phyloP scores from a whole-genome alignment of 176 grass and related monocot genomes.

The Triticum monococcum region DNA sequence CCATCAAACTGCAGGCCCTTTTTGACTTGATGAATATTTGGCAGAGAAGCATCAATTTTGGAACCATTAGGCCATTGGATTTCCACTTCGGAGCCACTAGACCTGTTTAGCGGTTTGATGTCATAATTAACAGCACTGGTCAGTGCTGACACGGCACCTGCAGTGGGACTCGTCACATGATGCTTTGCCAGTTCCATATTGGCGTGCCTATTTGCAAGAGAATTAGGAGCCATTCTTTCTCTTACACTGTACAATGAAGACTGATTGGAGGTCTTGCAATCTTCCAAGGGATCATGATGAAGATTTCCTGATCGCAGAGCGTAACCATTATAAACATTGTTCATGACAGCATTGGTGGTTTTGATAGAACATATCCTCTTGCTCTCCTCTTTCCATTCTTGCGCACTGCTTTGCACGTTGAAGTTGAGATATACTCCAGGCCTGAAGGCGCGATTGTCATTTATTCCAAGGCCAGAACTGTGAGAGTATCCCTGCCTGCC shows the following conservation, averaged over 20 bases:
- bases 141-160: conserved; percentile 21
- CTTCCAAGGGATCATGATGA: conserved; percentile 38
- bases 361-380: conserved; percentile 38
- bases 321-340: not conserved
- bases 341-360: conserved; percentile 13
- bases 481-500: conserved; percentile 49
- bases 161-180: conserved; percentile 18
- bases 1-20: conserved; percentile 19
- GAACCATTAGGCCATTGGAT: conserved; percentile 21
- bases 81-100: conserved; percentile 15
- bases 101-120: conserved; percentile 15
- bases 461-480: conserved; percentile 21
- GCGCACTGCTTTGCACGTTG: not conserved
- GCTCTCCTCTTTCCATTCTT: conserved; percentile 45
- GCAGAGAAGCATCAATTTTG: conserved; percentile 14
- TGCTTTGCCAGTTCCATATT: conserved; percentile 38
- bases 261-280: conserved; percentile 33
- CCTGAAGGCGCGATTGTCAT: not conserved
- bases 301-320: conserved; percentile 15
- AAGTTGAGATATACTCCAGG: conserved; percentile 24
- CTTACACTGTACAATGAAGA: conserved; percentile 17
- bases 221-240: conserved; percentile 40
- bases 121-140: conserved; percentile 30
- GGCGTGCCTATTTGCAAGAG: conserved; percentile 33
- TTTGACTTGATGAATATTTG: conserved; percentile 23